phyloP scores from a whole-genome alignment of 2,329 filamentous ascomycete species.

The Cordyceps fumosorosea region DNA sequence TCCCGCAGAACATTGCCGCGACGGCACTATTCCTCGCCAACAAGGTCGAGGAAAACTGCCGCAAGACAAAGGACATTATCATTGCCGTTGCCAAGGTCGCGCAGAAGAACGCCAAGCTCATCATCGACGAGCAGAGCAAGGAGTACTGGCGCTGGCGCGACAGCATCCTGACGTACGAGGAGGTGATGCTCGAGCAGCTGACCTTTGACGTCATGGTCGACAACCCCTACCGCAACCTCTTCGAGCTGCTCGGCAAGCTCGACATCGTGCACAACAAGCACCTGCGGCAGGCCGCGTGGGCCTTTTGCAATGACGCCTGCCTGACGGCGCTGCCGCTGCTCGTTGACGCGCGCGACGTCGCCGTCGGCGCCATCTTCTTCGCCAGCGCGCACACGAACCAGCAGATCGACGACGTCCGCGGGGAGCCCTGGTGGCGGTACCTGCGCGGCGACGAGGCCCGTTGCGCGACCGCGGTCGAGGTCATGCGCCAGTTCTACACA shows the following conservation, averaged over 20 bases:
- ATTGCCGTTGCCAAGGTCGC: conserved; percentile 90
- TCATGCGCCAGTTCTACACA: conserved; percentile 63
- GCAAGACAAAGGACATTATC: conserved; percentile 92
- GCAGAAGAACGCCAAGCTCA: conserved; percentile 83
- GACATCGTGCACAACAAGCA: conserved; percentile 71
- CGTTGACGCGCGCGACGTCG: conserved; percentile 72
- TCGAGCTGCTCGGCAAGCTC: conserved; percentile 70
- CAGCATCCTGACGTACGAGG: conserved; percentile 86
- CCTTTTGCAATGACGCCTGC: conserved; percentile 86
- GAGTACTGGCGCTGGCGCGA: conserved; percentile 98
- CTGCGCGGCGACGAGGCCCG: conserved; percentile 65
- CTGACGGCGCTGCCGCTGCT: conserved; percentile 80
- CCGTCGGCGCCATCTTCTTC: conserved; percentile 80
- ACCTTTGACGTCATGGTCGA: conserved; percentile 93
- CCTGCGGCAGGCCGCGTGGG: conserved; percentile 82
- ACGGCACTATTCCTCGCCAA: conserved; percentile 90
- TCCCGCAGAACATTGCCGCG: conserved; percentile 67
- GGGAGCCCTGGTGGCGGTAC: conserved; percentile 80
- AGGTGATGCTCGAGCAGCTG: conserved; percentile 81
- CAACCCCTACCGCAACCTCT: conserved; percentile 79
- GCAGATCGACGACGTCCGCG: conserved; percentile 68
- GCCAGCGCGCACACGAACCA: conserved; percentile 69
- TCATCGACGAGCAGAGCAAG: conserved; percentile 94
- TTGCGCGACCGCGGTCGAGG: conserved; percentile 66
- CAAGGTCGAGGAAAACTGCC: conserved; percentile 94